phyloP scores from a whole-genome alignment of 495 filamentous ascomycete genomes.

The Aspergillus affinis region DNA sequence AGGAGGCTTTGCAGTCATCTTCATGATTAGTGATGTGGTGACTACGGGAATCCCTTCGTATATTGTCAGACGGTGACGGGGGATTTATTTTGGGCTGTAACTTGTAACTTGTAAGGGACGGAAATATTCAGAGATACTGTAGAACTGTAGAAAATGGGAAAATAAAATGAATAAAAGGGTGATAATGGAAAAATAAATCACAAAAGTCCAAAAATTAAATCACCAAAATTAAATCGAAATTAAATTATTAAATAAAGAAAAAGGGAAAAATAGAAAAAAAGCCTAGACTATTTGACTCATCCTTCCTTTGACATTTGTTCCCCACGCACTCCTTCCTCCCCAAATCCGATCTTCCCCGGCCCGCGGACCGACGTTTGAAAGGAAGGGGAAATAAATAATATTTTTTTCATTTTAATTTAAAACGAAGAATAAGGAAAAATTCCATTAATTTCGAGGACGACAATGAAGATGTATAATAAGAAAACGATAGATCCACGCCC shows the following conservation, averaged over 20 bases:
- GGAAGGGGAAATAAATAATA: slow-evolving; percentile 4
- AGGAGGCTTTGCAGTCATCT: slow-evolving; percentile 1
- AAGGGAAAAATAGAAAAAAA: slow-evolving; percentile 1
- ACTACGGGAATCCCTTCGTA: background rate
- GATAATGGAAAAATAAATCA: background rate
- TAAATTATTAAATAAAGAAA: slow-evolving; percentile 9
- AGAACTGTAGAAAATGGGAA: too few species aligned
- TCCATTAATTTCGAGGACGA: background rate
- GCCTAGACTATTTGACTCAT: slow-evolving; percentile 8
- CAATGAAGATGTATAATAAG: slow-evolving; percentile 12
- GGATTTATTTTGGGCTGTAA: background rate
- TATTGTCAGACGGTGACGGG: slow-evolving; percentile 2
- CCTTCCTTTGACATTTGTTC: slow-evolving; percentile 21
- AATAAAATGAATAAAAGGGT: too few species aligned
- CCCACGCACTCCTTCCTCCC: slow-evolving; percentile 17
- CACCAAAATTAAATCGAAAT: background rate
- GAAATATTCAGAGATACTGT: too few species aligned
- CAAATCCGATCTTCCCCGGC: slow-evolving; percentile 29
- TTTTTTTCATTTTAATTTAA: background rate
- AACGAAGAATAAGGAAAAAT: slow-evolving; percentile 12
- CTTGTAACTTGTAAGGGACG: background rate
- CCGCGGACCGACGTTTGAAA: slow-evolving; percentile 21
- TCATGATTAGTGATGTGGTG: background rate
- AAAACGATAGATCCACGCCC: slow-evolving; percentile 27
- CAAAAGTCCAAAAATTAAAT: slow-evolving; percentile 1